phyloP scores from a whole-genome alignment of 306 rosid species.

The Alnus rubra region DNA sequence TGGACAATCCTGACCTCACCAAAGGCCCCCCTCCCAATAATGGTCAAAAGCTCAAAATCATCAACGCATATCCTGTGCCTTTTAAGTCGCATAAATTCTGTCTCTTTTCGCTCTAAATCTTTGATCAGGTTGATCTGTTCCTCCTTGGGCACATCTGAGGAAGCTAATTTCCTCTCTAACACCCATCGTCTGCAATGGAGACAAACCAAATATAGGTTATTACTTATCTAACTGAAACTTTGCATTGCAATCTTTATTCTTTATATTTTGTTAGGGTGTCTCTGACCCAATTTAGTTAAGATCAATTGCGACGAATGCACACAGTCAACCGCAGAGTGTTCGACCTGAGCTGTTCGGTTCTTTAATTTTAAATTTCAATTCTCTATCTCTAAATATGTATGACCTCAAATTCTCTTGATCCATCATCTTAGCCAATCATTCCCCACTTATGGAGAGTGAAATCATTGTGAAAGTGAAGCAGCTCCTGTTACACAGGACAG shows the following conservation, averaged over 20 bases:
- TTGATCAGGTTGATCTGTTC: constrained; percentile 84
- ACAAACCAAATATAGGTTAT: not conserved
- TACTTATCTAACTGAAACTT: not conserved
- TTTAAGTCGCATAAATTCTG: constrained; percentile 93
- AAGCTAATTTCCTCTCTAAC: constrained; percentile 83
- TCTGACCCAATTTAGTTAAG: not conserved
- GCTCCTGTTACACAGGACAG: not conserved
- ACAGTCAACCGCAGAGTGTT: not conserved
- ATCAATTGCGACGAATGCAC: not conserved
- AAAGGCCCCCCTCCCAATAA: constrained; percentile 97
- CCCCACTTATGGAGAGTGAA: not conserved
- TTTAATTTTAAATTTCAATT: not conserved
- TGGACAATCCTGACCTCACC: constrained; percentile 78
- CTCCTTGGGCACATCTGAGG: constrained; percentile 90
- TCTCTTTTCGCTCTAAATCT: constrained; percentile 96
- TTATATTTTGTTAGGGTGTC: not conserved
- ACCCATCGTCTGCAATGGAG: constrained; percentile 77
- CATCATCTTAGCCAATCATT: not conserved
- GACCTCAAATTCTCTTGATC: not conserved
- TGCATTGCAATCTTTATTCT: not conserved
- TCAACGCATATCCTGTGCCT: constrained; percentile 93
- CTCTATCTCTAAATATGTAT: not conserved
- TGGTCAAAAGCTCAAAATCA: constrained; percentile 93
- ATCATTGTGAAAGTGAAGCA: not conserved
- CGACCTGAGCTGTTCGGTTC: not conserved